Percentiles rank a stretch among this genome's conserved stretches.
These are phyloP conservation scores for Rhodofomes roseus DNA, from an alignment of 1,284 basidiomycete genomes.

Conservation along the genomic window DNA sequence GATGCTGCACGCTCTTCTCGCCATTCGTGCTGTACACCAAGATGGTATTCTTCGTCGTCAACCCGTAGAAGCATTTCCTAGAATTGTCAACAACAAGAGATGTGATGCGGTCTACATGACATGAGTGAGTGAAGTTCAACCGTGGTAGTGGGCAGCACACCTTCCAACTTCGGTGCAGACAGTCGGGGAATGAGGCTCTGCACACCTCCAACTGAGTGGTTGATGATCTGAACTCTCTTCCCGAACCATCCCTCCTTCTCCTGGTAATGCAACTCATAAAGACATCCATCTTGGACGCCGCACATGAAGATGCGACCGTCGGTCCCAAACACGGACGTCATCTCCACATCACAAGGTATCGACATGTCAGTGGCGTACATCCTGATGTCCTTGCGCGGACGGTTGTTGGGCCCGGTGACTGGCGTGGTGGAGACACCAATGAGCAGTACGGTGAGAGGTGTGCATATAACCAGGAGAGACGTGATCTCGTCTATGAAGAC, in stretches of 20 bases:
- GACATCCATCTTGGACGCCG: constrained; percentile 80
- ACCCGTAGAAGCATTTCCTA: constrained; percentile 72
- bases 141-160: constrained; percentile 31
- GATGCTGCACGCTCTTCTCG: constrained; percentile 61
- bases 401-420: constrained; percentile 41
- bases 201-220: constrained; percentile 76
- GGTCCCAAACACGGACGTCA: constrained; percentile 82
- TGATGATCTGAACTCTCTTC: constrained; percentile 77
- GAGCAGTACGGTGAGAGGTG: constrained; percentile 78
- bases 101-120: constrained; percentile 61
- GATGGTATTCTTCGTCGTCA: constrained; percentile 68
- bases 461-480: constrained; percentile 88
- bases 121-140: neutral
- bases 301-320: constrained; percentile 90
- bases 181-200: constrained; percentile 71
- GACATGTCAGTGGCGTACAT: constrained; percentile 91
- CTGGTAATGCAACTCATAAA: constrained; percentile 94
- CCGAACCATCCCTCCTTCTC: constrained; percentile 93
- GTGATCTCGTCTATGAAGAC: constrained; percentile 95
- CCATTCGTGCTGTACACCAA: constrained; percentile 60
- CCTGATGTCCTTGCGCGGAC: constrained; percentile 67
- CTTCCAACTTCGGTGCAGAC: constrained; percentile 54
- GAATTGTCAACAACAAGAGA: constrained; percentile 62
- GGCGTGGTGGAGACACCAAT: constrained; percentile 76
- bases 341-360: constrained; percentile 75